Evolutionary conservation across 192 early-diverging fungal species (phyloP), one percentile per base, ranked within the genome.

Genomic region (Helicostylum pulchrum): DNA sequence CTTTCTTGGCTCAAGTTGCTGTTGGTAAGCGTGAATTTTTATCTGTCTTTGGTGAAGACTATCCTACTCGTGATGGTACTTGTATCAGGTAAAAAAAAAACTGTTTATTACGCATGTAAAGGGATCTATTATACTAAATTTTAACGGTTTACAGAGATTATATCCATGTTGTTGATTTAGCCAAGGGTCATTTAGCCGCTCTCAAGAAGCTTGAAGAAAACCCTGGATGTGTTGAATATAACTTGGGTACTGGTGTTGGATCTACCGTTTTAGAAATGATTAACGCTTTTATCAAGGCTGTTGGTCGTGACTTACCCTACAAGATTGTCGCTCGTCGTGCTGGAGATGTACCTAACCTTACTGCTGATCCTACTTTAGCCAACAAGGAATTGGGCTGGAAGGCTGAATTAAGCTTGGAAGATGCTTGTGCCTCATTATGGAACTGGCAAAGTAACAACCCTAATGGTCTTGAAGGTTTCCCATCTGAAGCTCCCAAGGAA

Each of bases 131-230:
- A 34, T 20, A 26, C 2, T 43, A 26, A 44, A 17, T 10, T 8
- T n/a, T 50, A 19, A 50, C 11, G 2, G 2, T 8, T 20, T 52
- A 19, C 55, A 83, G 95, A 45, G 97, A 99, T 75, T 99, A 99
- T 74, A 90, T 99, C 57, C 94, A 99, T 73, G 94, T 99, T 8
- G 89, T 92, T 61, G 97, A 99, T 71, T 78, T 97, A 36, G 90
- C 95, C 4, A 69, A 79, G 42, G 97, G 90, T 12, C 97, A 99
- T 67, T 87, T 96, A 32, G 85, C 86, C 50, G 93, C 96, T 2
- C 70, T 98, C 26, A 83, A 90, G 58, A 89, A 94, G 52, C 77
- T 95, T 57, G 58, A 76, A 11, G 64, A 70, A 21, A 80, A 87
- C 65, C 72, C 74, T 57, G 80, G 77, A 15, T 85, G 78, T 67